phyloP scores from a whole-genome alignment of 1,284 basidiomycete species.

The Agroathelia rolfsii region DNA sequence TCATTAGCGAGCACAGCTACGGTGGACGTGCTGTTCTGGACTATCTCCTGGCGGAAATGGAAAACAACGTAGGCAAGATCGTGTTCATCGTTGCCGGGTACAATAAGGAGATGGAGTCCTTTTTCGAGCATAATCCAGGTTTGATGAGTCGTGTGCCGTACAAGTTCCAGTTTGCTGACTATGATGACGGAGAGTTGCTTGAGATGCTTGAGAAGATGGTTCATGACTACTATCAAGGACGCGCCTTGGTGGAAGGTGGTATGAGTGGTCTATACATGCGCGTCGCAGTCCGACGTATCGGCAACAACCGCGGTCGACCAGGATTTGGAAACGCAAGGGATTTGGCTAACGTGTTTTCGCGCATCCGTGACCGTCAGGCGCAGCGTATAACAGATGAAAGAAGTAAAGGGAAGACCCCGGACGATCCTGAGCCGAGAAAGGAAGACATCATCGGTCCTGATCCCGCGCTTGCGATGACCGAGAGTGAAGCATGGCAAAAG shows the following conservation, averaged over 20 bases:
- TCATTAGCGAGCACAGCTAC: slow-evolving; percentile 13
- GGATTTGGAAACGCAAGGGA: slow-evolving; percentile 26
- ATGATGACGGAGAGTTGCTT: slow-evolving; percentile 19
- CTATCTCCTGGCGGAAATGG: slow-evolving; percentile 26
- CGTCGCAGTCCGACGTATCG: slow-evolving; percentile 21
- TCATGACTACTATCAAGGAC: slow-evolving; percentile 16
- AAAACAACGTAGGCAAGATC: slow-evolving; percentile 23
- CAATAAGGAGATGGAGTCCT: slow-evolving; percentile 26
- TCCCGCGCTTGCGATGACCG: slow-evolving; percentile 17
- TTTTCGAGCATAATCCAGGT: slow-evolving; percentile 27
- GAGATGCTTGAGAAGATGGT: slow-evolving; percentile 19
- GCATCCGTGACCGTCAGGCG: slow-evolving; percentile 19
- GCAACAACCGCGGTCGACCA: slow-evolving; percentile 17
- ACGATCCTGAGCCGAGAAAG: slow-evolving; percentile 18
- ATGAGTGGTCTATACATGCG: slow-evolving; percentile 19
- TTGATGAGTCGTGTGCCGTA: slow-evolving; percentile 23
- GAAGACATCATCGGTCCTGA: slow-evolving; percentile 25
- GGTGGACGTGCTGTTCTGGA: slow-evolving; percentile 21
- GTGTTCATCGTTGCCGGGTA: slow-evolving; percentile 27
- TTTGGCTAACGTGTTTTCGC: slow-evolving; percentile 17
- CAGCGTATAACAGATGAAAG: slow-evolving; percentile 15
- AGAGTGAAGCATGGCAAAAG: slow-evolving; percentile 19
- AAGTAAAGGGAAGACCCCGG: slow-evolving; percentile 13
- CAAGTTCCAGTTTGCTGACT: slow-evolving; percentile 21
- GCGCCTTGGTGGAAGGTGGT: slow-evolving; percentile 21